Percentiles rank a stretch among this genome's conserved stretches.
Conservation (phyloP, 768 basidiomycete genomes). For the Collybia sordida region DNA sequence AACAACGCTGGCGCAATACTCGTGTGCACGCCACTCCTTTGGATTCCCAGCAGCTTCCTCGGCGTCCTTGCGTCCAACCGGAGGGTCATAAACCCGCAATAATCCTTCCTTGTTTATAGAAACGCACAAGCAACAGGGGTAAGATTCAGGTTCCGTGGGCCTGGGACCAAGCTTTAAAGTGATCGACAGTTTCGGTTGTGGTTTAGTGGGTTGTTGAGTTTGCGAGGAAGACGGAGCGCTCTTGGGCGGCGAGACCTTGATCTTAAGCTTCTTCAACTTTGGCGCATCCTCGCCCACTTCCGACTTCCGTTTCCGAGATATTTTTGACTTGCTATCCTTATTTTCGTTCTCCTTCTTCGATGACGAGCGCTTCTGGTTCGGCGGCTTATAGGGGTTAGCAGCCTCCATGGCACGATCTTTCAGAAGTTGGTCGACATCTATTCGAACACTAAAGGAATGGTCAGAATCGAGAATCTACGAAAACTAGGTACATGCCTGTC, state of each 20-base stretch:
- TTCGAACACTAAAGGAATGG: slow-evolving; percentile 66
- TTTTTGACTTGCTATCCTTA: slow-evolving; percentile 37
- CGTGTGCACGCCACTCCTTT: slow-evolving; percentile 74
- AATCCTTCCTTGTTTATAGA: slow-evolving; percentile 53
- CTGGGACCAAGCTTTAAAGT: slow-evolving; percentile 69
- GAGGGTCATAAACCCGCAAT: slow-evolving; percentile 68
- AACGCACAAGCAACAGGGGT: slow-evolving; percentile 71
- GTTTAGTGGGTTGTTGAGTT: slow-evolving; percentile 10
- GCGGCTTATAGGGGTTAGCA: slow-evolving; percentile 12
- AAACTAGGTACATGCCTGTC: slow-evolving; percentile 54
- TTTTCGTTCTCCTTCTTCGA: slow-evolving; percentile 24
- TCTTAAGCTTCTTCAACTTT: slow-evolving; percentile 51
- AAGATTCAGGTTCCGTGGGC: slow-evolving; percentile 52
- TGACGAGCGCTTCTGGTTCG: slow-evolving; percentile 17
- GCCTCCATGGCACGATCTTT: slow-evolving; percentile 58
- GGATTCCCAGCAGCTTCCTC: slow-evolving; percentile 45
- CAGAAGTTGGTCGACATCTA: slow-evolving; percentile 88
- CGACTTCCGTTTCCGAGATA: slow-evolving; percentile 38
- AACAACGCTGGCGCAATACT: slow-evolving; percentile 73
- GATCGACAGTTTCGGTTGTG: slow-evolving; percentile 45
- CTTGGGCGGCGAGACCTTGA: slow-evolving; percentile 31
- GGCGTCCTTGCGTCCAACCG: slow-evolving; percentile 51
- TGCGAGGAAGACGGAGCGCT: slow-evolving; percentile 16
- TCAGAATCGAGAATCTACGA: neutral
- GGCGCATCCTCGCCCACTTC: slow-evolving; percentile 34